These are phyloP conservation scores for Globisporangium irregulare DNA, from an alignment of 352 stramenopile genomes.

Conservation along the genomic window DNA sequence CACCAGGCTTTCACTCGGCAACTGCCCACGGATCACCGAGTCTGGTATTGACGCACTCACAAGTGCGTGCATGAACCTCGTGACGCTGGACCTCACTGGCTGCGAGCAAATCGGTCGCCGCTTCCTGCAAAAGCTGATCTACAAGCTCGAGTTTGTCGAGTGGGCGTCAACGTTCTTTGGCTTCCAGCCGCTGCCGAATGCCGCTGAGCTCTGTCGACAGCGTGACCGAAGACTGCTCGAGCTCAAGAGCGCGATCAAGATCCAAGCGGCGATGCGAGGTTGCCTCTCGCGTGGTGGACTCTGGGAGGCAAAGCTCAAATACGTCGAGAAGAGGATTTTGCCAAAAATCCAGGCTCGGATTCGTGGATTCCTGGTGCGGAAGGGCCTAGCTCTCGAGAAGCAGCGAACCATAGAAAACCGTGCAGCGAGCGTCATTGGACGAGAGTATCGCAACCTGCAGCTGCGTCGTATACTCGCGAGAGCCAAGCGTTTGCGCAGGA, in stretches of 20 bases:
- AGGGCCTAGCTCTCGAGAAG: constrained; percentile 32
- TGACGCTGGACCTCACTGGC: constrained; percentile 83
- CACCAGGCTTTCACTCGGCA: constrained; percentile 54
- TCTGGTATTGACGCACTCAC: constrained; percentile 61
- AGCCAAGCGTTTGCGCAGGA: constrained; percentile 45
- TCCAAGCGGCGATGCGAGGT: constrained; percentile 82
- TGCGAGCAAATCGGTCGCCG: constrained; percentile 65
- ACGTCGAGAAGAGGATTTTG: constrained; percentile 58
- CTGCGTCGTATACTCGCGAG: constrained; percentile 51
- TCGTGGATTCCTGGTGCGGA: constrained; percentile 71
- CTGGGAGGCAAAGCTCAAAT: constrained; percentile 62
- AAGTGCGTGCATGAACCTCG: constrained; percentile 59
- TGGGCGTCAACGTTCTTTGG: constrained; percentile 80
- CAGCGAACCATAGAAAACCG: constrained; percentile 26
- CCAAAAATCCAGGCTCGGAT: constrained; percentile 78
- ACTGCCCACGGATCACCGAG: constrained; percentile 74
- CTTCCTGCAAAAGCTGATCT: constrained; percentile 71
- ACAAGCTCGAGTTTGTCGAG: constrained; percentile 80
- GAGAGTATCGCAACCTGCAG: constrained; percentile 48
- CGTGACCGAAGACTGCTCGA: constrained; percentile 51
- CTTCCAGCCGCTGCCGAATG: constrained; percentile 84
- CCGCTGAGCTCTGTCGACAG: constrained; percentile 60
- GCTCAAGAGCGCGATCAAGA: constrained; percentile 49
- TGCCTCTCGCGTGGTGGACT: constrained; percentile 74
- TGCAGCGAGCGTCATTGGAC: constrained; percentile 39